A percentile compares a stretch with the other conserved stretches of the same genome.
Evolutionary conservation across 2,329 filamentous ascomycete genomes (phyloP).

Genomic region (Colletotrichum sp.): DNA sequence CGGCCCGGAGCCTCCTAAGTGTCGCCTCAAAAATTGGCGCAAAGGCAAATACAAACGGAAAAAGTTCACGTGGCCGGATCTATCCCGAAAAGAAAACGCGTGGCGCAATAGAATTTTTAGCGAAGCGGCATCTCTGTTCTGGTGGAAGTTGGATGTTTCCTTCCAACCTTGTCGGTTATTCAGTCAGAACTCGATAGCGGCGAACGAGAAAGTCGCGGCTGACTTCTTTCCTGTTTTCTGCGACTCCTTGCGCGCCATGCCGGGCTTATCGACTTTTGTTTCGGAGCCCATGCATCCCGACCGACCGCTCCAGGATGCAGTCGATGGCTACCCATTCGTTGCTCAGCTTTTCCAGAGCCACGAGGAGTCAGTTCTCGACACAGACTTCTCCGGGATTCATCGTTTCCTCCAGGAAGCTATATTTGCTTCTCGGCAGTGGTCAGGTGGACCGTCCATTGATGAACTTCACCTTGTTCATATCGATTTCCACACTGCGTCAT

Average conservation of each 20-base stretch:
- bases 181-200: rapidly evolving
- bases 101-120: neutral
- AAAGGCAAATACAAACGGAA: neutral
- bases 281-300: neutral
- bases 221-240: neutral
- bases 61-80: neutral
- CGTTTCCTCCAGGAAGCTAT: neutral
- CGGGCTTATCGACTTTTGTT: neutral
- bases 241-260: neutral
- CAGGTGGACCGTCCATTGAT: neutral
- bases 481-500: too few species aligned
- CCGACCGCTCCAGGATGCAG: neutral
- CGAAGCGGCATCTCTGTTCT: neutral
- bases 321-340: neutral
- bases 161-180: neutral
- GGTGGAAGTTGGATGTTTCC: neutral
- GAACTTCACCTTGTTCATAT: neutral
- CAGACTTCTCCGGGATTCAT: rapidly evolving
- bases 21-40: neutral
- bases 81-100: neutral
- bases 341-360: neutral
- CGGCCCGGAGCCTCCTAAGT: neutral
- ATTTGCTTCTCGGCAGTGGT: neutral
- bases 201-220: neutral
- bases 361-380: rapidly evolving